Conservation (phyloP, 768 basidiomycete genomes). For the Termitomyces eurrhizus region DNA sequence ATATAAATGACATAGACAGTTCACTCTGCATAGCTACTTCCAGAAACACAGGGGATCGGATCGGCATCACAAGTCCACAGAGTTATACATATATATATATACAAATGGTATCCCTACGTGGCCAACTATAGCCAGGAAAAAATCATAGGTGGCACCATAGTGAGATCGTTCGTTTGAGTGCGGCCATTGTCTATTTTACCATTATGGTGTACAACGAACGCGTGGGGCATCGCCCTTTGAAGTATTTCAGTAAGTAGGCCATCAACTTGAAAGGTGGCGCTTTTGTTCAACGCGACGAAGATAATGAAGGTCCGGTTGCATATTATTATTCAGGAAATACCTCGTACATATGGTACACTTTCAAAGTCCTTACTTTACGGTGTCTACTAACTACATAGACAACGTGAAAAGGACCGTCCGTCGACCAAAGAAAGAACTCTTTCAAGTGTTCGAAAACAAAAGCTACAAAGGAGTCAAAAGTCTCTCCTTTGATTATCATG, state of each 20-base stretch:
- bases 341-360: too few relatives aligned
- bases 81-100: not conserved
- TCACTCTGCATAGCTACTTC: not conserved
- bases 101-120: not conserved
- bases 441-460: not conserved
- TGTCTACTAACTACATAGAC: too few relatives aligned
- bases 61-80: not conserved
- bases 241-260: not conserved
- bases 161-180: not conserved
- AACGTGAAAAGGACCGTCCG: not conserved
- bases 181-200: not conserved
- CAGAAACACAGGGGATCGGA: not conserved
- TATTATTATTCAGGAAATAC: too few relatives aligned
- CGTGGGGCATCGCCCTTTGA: not conserved
- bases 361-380: too few relatives aligned
- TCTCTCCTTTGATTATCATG: too few relatives aligned
- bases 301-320: too few relatives aligned
- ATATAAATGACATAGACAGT: not conserved
- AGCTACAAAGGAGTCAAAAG: not conserved
- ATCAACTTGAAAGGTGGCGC: not conserved
- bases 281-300: not conserved
- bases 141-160: not conserved
- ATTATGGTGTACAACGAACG: not conserved
- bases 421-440: conserved; percentile 1
- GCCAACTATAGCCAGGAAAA: not conserved